Evolutionary conservation across 257 asterid species (phyloP).

Genomic region (Solanum ossicruentum): DNA sequence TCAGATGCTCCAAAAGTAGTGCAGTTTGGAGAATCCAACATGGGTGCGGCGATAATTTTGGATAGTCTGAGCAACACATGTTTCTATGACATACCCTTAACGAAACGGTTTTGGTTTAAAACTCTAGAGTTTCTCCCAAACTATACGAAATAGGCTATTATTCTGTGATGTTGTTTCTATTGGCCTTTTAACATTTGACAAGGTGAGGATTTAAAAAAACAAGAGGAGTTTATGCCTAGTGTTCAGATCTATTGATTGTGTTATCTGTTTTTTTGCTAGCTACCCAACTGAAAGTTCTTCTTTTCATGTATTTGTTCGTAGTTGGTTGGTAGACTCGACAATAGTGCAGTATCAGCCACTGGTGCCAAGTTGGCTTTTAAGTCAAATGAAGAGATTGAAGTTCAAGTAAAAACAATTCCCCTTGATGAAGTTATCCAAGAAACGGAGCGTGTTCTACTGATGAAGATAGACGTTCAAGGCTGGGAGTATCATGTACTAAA

Average conservation of each 20-base stretch:
- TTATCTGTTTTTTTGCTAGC: not conserved
- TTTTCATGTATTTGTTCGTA: slow-evolving; percentile 9
- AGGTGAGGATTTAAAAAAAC: not conserved
- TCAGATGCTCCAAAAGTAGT: too few relatives aligned
- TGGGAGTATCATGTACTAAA: slow-evolving; percentile 97
- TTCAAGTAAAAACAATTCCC: slow-evolving; percentile 70
- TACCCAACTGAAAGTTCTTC: not conserved
- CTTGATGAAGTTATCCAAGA: slow-evolving; percentile 66
- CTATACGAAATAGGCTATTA: not conserved
- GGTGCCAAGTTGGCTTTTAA: slow-evolving; percentile 96
- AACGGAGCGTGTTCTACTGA: slow-evolving; percentile 50
- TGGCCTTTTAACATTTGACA: not conserved
- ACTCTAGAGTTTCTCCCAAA: not conserved
- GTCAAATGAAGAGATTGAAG: slow-evolving; percentile 80
- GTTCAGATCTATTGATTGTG: not conserved
- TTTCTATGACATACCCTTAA: not conserved
- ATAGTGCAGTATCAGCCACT: slow-evolving; percentile 85
- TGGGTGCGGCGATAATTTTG: too few relatives aligned
- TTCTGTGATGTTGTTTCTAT: not conserved
- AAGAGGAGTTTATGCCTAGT: not conserved
- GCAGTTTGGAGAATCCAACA: too few relatives aligned
- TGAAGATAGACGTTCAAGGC: slow-evolving; percentile 97
- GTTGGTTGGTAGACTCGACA: slow-evolving; percentile 97
- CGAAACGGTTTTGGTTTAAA: not conserved
- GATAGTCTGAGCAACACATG: too few relatives aligned